These are phyloP conservation scores for Metarhizium robertsii DNA, from an alignment of 2,329 filamentous ascomycete genomes.

Conservation along the genomic window DNA sequence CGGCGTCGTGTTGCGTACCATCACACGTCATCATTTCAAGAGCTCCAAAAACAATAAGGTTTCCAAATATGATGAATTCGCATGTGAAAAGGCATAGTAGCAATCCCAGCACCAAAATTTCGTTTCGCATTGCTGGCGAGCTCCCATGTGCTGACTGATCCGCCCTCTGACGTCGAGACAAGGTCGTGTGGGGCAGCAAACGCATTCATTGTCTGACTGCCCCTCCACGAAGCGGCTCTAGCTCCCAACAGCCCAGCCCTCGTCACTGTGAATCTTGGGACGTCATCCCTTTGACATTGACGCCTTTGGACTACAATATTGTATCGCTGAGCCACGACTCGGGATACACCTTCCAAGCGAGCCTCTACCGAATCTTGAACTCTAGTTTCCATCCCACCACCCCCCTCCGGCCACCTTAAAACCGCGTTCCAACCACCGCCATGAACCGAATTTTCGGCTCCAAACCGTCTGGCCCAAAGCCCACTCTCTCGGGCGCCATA, in stretches of 20 bases:
- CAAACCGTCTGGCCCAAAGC: constrained; percentile 80
- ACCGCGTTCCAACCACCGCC: constrained; percentile 14
- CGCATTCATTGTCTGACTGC: not conserved
- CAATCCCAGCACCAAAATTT: not conserved
- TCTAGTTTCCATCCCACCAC: not conserved
- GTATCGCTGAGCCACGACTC: not conserved
- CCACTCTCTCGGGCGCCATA: constrained; percentile 77
- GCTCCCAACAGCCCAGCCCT: not conserved
- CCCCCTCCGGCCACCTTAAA: not conserved
- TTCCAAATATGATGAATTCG: not conserved
- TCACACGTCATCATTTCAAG: not conserved
- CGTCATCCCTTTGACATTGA: constrained; percentile 5
- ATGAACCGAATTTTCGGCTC: constrained; percentile 97
- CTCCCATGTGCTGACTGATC: not conserved
- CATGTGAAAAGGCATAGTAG: not conserved
- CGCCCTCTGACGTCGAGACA: not conserved
- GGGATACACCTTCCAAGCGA: not conserved
- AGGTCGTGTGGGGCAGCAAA: not conserved
- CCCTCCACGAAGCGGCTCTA: not conserved
- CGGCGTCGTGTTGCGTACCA: no score
- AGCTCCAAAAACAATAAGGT: not conserved
- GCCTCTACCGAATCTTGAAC: not conserved
- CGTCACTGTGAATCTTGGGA: constrained; percentile 4
- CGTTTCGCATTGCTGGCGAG: not conserved
- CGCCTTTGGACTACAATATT: not conserved